A percentile compares a stretch with the other conserved stretches of the same genome.
Evolutionary conservation across 2,329 filamentous ascomycete species (phyloP).

Genomic region (Colletotrichum sp.): DNA sequence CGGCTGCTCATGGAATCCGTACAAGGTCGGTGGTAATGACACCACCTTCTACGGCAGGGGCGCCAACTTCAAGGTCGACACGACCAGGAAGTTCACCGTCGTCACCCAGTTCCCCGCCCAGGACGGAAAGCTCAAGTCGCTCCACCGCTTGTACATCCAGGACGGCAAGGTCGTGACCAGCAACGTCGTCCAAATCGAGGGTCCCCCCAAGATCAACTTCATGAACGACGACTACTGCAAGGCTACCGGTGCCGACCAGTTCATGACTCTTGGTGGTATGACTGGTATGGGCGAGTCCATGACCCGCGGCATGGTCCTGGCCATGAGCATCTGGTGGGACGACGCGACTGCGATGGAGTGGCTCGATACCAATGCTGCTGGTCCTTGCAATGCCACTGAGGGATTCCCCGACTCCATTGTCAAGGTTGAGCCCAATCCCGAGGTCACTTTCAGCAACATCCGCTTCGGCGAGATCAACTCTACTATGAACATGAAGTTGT

Average conservation of each 20-base stretch:
- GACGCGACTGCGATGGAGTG: slow-evolving; percentile 59
- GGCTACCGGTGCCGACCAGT: slow-evolving; percentile 26
- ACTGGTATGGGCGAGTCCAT: slow-evolving; percentile 48
- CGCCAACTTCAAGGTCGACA: slow-evolving; percentile 27
- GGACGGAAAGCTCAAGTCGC: slow-evolving; percentile 42
- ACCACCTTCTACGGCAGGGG: slow-evolving; percentile 26
- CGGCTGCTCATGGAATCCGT: slow-evolving; percentile 43
- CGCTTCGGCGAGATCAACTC: slow-evolving; percentile 60
- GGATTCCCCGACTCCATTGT: slow-evolving; percentile 56
- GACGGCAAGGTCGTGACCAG: slow-evolving; percentile 49
- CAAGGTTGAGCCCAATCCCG: slow-evolving; percentile 46
- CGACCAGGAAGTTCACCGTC: slow-evolving; percentile 34
- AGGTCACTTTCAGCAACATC: slow-evolving; percentile 61
- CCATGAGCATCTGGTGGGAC: slow-evolving; percentile 63
- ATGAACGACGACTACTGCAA: slow-evolving; percentile 32
- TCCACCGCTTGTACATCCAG: slow-evolving; percentile 56
- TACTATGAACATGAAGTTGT: slow-evolving; percentile 1
- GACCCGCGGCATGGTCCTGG: slow-evolving; percentile 56
- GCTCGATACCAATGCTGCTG: slow-evolving; percentile 55
- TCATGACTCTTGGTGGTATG: slow-evolving; percentile 40
- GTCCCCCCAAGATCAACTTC: slow-evolving; percentile 27
- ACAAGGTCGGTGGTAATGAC: slow-evolving; percentile 29
- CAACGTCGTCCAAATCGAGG: slow-evolving; percentile 29
- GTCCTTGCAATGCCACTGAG: slow-evolving; percentile 59
- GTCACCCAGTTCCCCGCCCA: slow-evolving; percentile 48